A percentile compares a stretch with the other conserved stretches of the same genome.
phyloP scores from a whole-genome alignment of 495 filamentous ascomycete species.

The Penicillium pulvis region DNA sequence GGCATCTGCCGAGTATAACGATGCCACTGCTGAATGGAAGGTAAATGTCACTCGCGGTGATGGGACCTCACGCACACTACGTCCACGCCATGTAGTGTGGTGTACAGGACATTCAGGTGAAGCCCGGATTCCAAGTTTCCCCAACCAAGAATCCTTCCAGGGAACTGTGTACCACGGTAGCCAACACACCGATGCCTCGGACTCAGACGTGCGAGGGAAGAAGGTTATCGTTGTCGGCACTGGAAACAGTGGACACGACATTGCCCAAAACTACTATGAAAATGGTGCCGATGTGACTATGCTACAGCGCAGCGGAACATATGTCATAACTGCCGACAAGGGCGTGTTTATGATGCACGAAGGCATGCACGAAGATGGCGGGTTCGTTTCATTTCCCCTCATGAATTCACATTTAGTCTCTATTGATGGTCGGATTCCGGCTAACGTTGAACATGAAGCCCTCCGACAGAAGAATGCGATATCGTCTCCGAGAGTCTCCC shows the following conservation, averaged over 20 bases:
- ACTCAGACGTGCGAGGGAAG: conserved; percentile 51
- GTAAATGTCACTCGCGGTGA: conserved; percentile 55
- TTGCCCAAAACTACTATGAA: conserved; percentile 79
- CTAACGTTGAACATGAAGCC: conserved; percentile 13
- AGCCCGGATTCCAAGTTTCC: conserved; percentile 47
- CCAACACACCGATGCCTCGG: conserved; percentile 42
- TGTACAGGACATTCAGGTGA: conserved; percentile 56
- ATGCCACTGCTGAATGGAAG: conserved; percentile 57
- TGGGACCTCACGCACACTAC: conserved; percentile 40
- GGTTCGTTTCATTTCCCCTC: conserved; percentile 24
- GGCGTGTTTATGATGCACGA: conserved; percentile 58
- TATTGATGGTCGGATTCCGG: not conserved
- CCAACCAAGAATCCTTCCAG: conserved; percentile 46
- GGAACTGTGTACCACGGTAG: conserved; percentile 51
- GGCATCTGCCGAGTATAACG: conserved; percentile 54
- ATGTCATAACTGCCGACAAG: conserved; percentile 65
- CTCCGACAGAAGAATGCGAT: conserved; percentile 64
- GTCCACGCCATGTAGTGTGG: conserved; percentile 49
- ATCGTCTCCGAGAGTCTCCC: conserved; percentile 58
- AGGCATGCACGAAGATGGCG: conserved; percentile 63
- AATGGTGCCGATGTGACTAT: conserved; percentile 75
- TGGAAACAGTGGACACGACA: conserved; percentile 84
- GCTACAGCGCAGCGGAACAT: conserved; percentile 75
- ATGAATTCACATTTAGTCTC: not conserved
- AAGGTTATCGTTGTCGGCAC: conserved; percentile 79